A percentile compares a stretch with the other conserved stretches of the same genome.
phyloP scores from a whole-genome alignment of 2,329 filamentous ascomycete genomes.

The Orbilia oligospora region DNA sequence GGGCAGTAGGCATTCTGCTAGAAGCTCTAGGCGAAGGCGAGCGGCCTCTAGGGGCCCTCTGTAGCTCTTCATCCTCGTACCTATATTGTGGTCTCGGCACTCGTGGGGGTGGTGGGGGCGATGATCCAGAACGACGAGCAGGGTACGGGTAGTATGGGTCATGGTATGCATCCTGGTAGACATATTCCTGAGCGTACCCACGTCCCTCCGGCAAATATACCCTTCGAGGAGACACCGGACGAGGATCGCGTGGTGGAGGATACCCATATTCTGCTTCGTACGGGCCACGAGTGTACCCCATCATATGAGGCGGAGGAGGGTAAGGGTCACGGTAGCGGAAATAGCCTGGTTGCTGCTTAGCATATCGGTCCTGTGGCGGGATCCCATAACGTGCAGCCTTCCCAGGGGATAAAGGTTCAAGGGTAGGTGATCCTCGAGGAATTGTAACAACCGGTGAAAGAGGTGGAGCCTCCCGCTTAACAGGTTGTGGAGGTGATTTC shows the following conservation, averaged over 20 bases:
- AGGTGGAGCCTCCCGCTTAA: constrained; percentile 52
- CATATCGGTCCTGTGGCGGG: constrained; percentile 44
- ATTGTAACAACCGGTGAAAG: constrained; percentile 53
- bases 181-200: constrained; percentile 52
- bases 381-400: constrained; percentile 43
- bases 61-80: constrained; percentile 50
- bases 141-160: constrained; percentile 50
- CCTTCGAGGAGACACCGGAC: constrained; percentile 41
- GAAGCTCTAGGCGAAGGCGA: constrained; percentile 45
- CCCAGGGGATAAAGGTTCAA: constrained; percentile 51
- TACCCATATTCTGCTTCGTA: constrained; percentile 49
- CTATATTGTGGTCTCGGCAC: constrained; percentile 31
- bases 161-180: constrained; percentile 55
- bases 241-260: constrained; percentile 44
- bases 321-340: constrained; percentile 54
- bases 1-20: constrained; percentile 34
- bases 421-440: constrained; percentile 45
- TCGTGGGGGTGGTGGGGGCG: constrained; percentile 19
- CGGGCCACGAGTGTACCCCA: constrained; percentile 50
- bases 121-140: constrained; percentile 31
- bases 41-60: constrained; percentile 39
- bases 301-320: constrained; percentile 34
- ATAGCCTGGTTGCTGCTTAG: constrained; percentile 36
- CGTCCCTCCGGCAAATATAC: constrained; percentile 50
- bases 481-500: constrained; percentile 31